A percentile compares a stretch with the other conserved stretches of the same genome.
Conservation (phyloP, 1,284 basidiomycete genomes). For the Wolfiporia cocos region DNA sequence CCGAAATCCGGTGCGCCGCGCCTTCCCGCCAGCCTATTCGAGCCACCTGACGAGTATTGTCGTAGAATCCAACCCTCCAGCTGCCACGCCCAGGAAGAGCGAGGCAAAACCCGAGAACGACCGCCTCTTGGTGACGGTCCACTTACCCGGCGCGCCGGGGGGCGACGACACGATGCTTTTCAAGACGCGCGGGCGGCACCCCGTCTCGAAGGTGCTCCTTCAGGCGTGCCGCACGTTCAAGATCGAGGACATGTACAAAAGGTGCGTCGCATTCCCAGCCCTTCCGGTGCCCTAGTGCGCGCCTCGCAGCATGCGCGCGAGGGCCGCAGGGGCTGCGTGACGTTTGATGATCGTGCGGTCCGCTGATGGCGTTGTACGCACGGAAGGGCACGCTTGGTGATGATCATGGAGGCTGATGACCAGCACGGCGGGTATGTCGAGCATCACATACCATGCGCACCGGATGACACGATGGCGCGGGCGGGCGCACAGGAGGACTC, state of each 20-base stretch:
- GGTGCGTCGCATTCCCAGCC: constrained; percentile 7
- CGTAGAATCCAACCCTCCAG: too few relatives aligned
- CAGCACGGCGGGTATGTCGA: constrained; percentile 5
- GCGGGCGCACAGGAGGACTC: constrained; percentile 16
- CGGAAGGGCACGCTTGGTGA: constrained; percentile 11
- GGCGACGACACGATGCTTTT: constrained; percentile 11
- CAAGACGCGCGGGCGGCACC: constrained; percentile 23
- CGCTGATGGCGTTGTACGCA: too few relatives aligned
- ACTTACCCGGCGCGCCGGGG: constrained; percentile 15
- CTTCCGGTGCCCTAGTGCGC: too few relatives aligned
- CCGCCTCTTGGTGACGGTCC: constrained; percentile 19
- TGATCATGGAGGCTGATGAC: constrained; percentile 14
- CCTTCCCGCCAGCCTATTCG: too few relatives aligned
- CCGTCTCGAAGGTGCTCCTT: constrained; percentile 21
- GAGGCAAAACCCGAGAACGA: constrained; percentile 10
- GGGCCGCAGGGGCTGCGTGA: too few relatives aligned
- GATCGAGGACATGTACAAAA: constrained; percentile 16
- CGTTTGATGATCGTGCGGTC: too few relatives aligned
- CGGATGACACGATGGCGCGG: constrained; percentile 16
- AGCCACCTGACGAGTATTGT: too few relatives aligned
- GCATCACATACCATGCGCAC: constrained; percentile 10
- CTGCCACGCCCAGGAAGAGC: background rate
- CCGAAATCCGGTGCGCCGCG: too few relatives aligned
- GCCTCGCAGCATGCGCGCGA: too few relatives aligned
- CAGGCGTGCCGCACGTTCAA: constrained; percentile 23